These are phyloP conservation scores for Aspergillus felis DNA, from an alignment of 2,329 filamentous ascomycete genomes.

Conservation along the genomic window DNA sequence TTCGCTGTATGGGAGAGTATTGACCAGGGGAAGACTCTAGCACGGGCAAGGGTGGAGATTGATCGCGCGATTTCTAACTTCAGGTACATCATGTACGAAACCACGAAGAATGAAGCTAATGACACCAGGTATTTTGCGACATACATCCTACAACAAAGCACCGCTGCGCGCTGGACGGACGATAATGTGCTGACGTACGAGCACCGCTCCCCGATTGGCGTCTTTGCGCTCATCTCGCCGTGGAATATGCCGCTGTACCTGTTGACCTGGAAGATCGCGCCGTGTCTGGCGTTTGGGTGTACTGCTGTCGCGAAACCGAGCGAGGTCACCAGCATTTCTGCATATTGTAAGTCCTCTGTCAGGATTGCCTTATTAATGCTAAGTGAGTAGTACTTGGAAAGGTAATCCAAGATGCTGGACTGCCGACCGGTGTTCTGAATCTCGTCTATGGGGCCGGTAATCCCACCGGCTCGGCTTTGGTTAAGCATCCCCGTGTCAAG, in stretches of 20 bases:
- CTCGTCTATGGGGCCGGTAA: constrained; percentile 13
- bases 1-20: constrained; percentile 17
- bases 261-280: constrained; percentile 19
- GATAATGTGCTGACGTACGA: constrained; percentile 14
- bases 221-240: constrained; percentile 17
- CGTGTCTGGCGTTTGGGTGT: constrained; percentile 18
- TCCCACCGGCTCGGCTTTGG: constrained; percentile 10
- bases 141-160: constrained; percentile 7
- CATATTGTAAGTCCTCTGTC: constrained; percentile 8
- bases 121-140: constrained; percentile 6
- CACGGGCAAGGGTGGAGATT: constrained; percentile 13
- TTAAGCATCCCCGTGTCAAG: constrained; percentile 11
- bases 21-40: constrained; percentile 14
- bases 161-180: constrained; percentile 7
- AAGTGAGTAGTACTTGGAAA: constrained; percentile 10
- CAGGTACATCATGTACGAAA: constrained; percentile 1
- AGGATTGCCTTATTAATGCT: neutral
- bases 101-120: no score
- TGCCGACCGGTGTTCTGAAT: constrained; percentile 15
- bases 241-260: constrained; percentile 20
- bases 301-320: constrained; percentile 17
- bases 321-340: constrained; percentile 14
- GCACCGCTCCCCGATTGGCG: constrained; percentile 15
- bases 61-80: constrained; percentile 17
- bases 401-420: constrained; percentile 12